Conservation (phyloP, 306 rosid species). For the Rubus parviflorus region DNA sequence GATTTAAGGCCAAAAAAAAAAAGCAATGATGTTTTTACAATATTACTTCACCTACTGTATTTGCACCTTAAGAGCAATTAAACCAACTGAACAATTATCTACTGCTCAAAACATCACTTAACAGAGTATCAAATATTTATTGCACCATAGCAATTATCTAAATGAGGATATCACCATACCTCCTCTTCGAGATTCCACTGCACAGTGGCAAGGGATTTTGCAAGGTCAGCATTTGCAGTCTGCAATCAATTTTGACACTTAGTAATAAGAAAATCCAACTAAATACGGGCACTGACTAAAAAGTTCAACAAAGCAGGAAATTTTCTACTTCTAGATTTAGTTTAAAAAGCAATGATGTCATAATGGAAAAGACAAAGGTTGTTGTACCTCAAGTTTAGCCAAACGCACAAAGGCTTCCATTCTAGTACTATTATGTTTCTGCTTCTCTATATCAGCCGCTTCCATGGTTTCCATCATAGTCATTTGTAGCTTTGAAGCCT, state of each 20-base stretch:
- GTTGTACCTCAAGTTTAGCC: constrained; percentile 81
- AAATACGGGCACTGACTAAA: constrained; percentile 27
- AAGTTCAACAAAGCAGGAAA: constrained; percentile 11
- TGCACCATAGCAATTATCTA: constrained; percentile 17
- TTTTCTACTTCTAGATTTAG: constrained; percentile 16
- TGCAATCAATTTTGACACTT: constrained; percentile 55
- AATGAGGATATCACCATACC: constrained; percentile 58
- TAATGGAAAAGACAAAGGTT: constrained; percentile 8
- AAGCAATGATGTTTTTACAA: background rate
- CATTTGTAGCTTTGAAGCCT: constrained; percentile 92
- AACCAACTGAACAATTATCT: background rate
- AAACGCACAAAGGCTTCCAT: constrained; percentile 73
- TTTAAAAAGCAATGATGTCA: background rate
- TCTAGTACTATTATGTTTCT: constrained; percentile 90
- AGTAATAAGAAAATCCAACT: constrained; percentile 34
- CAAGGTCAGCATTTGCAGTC: constrained; percentile 91
- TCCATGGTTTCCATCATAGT: constrained; percentile 95
- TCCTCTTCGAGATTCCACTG: constrained; percentile 90
- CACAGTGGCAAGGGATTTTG: constrained; percentile 75
- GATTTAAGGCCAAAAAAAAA: background rate
- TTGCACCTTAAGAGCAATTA: constrained; percentile 9
- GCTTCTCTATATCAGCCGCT: constrained; percentile 93
- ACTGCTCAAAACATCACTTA: background rate
- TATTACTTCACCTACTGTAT: background rate
- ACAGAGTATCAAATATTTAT: background rate